Conservation (phyloP, 805 yeast genomes). For the Spathaspora passalidarum region DNA sequence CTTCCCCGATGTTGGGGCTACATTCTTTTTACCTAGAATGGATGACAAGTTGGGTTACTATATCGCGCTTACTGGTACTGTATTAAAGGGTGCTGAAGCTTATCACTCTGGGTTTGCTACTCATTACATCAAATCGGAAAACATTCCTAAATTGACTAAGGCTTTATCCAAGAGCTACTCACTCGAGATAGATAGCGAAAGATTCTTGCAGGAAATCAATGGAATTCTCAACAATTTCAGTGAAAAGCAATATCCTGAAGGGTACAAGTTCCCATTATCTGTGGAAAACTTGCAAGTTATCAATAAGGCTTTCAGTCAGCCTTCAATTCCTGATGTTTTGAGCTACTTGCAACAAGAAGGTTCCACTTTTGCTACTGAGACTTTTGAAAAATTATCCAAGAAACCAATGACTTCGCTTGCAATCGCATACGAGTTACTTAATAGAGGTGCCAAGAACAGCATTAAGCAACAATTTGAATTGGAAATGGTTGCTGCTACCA, state of each 20-base stretch:
- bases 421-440: slow-evolving; percentile 66
- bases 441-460: slow-evolving; percentile 54
- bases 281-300: slow-evolving; percentile 58
- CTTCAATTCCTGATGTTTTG: slow-evolving; percentile 54
- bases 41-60: slow-evolving; percentile 84
- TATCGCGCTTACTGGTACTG: slow-evolving; percentile 81
- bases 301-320: slow-evolving; percentile 61
- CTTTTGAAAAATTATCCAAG: slow-evolving; percentile 51
- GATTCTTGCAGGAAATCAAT: slow-evolving; percentile 57
- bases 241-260: slow-evolving; percentile 56
- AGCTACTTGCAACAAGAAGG: slow-evolving; percentile 51
- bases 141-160: slow-evolving; percentile 57
- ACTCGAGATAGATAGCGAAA: slow-evolving; percentile 34
- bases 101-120: slow-evolving; percentile 84
- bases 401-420: slow-evolving; percentile 81
- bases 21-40: slow-evolving; percentile 80
- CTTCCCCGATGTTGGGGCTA: slow-evolving; percentile 93
- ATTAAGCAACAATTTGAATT: slow-evolving; percentile 64
- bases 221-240: slow-evolving; percentile 76
- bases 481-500: slow-evolving; percentile 75
- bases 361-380: slow-evolving; percentile 61
- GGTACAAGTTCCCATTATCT: slow-evolving; percentile 57
- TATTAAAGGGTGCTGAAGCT: slow-evolving; percentile 75
- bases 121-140: slow-evolving; percentile 74
- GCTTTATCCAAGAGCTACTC: slow-evolving; percentile 58